Base-by-base conservation (phyloP, 805 yeast species). In the Metschnikowia dekortorum region DNA sequence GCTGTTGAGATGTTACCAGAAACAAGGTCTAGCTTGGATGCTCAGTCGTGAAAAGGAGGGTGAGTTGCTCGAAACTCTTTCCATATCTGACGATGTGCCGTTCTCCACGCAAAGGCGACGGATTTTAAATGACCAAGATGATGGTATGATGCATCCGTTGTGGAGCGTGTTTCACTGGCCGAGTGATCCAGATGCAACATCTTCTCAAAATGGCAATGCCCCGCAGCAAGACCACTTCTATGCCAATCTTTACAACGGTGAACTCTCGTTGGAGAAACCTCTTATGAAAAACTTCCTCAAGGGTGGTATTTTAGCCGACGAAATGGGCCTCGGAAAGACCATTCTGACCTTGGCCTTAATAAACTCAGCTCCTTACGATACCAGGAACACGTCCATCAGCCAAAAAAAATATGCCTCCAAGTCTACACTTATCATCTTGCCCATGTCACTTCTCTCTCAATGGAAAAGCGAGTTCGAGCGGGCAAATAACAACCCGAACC, bases 301-400 rank as follows among this genome's bases (percentile, higher is more conserved):
- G 44, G 97, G 98, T 35, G 98, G 98, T 2, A 87, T 91, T 18
- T 69, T 91, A 13, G 96, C 97, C 0, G 98, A 91, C 69, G 98
- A 91, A 65, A 91, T 91, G 98, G 98, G 98, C 0, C 73, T 91
- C 8, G 98, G 98, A 39, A 91, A 91, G 63, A 91, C 98, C 0
- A 86, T 91, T 26, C 86, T 96, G 1, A 82, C 96, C 0, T 67
- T 89, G 47, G 78, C 97, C 0, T 68, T 92, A 44, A 74, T 91
- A 10, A 81, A 85, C 50, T 76, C 88, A 0, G 83, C 77, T 8
- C 87, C 89, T 0, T 64, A 58, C 42, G 91, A 86, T 59, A 50
- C 62, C 11, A 53, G 54, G 6, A 34, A 47, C 37, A 44, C 52
- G 11, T 39, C 51, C 30, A 33, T 39, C 37, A 46, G 64, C 59